Percentiles rank a stretch among this genome's conserved stretches.
Evolutionary conservation across 768 basidiomycete genomes (phyloP).

Genomic region (Trametes coccinea): DNA sequence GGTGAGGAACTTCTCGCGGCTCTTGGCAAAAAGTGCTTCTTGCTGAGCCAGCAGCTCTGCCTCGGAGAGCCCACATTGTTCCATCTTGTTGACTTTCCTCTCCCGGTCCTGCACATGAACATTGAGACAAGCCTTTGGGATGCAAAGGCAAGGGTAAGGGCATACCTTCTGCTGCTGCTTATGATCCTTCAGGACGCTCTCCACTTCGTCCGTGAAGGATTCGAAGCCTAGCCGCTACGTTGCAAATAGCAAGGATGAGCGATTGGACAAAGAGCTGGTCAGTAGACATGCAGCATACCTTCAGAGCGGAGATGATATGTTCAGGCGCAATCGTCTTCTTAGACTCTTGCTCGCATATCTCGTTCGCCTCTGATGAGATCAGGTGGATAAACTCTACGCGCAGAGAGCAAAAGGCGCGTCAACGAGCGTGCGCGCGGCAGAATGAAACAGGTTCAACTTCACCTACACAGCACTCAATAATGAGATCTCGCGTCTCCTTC

Average conservation of each 20-base stretch:
- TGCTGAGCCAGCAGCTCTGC: slow-evolving; percentile 88
- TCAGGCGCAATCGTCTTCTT: slow-evolving; percentile 99
- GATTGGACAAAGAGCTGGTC: background rate
- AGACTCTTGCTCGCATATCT: slow-evolving; percentile 95
- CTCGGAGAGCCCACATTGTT: slow-evolving; percentile 85
- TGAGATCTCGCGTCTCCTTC: slow-evolving; percentile 95
- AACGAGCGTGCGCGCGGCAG: background rate
- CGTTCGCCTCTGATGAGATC: slow-evolving; percentile 96
- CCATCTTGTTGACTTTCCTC: slow-evolving; percentile 89
- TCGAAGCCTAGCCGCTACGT: slow-evolving; percentile 88
- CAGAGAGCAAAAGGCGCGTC: slow-evolving; percentile 10
- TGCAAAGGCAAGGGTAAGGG: background rate
- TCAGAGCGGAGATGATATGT: slow-evolving; percentile 90
- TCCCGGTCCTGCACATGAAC: slow-evolving; percentile 67
- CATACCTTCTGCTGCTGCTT: slow-evolving; percentile 92
- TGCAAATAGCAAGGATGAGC: background rate
- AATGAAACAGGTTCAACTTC: slow-evolving; percentile 42
- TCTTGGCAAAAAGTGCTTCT: slow-evolving; percentile 90
- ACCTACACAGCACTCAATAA: slow-evolving; percentile 99
- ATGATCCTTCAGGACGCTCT: slow-evolving; percentile 93
- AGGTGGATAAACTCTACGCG: slow-evolving; percentile 92
- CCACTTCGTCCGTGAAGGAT: slow-evolving; percentile 84
- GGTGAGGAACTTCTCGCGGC: slow-evolving; percentile 76
- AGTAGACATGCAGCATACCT: slow-evolving; percentile 49
- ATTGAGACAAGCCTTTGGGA: background rate